Base-by-base conservation (phyloP, 768 basidiomycete genomes). In the Mycena metata region DNA sequence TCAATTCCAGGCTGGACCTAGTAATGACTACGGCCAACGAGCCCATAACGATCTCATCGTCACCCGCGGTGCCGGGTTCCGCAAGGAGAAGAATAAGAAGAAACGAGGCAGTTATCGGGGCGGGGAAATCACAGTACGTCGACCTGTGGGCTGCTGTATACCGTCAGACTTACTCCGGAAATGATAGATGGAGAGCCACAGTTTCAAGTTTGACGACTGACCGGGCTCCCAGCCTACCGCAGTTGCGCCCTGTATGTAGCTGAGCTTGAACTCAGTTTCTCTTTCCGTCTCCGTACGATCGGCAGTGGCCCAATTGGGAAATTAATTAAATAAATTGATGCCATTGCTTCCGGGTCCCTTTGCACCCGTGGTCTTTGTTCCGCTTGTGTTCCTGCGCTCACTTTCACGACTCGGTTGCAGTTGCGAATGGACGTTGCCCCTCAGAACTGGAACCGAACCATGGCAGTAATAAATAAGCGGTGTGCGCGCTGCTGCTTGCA, bases 1-100 rank as follows among this genome's bases (percentile, higher is more conserved):
- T 45, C 17, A 51, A 60, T 5, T 26, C 17, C 70, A 92, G 93
- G 84, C 89, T 3, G 94, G 88, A 0, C 83, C 84, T 1, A 70
- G 70, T 24, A 90, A 90, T 69, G 98, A 99, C 76, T 99, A 99
- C 72, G 97, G 97, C 21, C 91, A 89, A 35, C 86, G 85, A 61
- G 97, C 97, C 0, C 90, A 91, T 71, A 85, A 86, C 43, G 98
- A 99, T 79, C 83, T 99, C 69, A 92, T 97, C 69, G 93, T 96
- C 30, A 99, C 97, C 4, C 89, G 96, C 1, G 97, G 97, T 3
- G 92, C 94, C 54, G 95, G 95, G 3, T 99, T 99, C 85, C 88
- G 96, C 61, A 99, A 99, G 80, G 97, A 98, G 85, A 99, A 99
- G 82, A 98, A 98, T 83, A 99, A 99, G 89, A 99, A 99, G 83